Conservation (phyloP, 2,329 filamentous ascomycete genomes). For the Emergomyces africanus region DNA sequence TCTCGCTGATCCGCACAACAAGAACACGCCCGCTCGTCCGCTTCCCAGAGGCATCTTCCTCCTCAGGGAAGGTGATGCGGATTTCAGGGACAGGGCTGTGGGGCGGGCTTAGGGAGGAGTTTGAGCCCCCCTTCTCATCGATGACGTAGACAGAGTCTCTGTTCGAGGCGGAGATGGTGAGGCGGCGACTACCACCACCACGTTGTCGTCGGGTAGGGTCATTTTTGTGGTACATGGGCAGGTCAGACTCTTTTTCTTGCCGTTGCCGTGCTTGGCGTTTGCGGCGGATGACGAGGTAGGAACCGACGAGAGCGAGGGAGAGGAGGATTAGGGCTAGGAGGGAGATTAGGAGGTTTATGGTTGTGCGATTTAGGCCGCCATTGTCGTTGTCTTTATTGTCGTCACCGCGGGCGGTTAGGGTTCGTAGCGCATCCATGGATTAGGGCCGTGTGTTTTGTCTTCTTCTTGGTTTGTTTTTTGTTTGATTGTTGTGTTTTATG, state of each 20-base stretch:
- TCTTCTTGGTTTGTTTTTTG: neutral
- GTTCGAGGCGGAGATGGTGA: conserved; percentile 45
- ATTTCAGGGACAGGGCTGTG: conserved; percentile 87
- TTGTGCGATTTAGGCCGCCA: conserved; percentile 43
- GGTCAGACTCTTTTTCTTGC: conserved; percentile 37
- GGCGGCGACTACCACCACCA: conserved; percentile 36
- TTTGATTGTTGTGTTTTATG: neutral
- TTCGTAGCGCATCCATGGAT: conserved; percentile 30
- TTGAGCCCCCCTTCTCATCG: conserved; percentile 61
- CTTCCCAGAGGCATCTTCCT: conserved; percentile 66
- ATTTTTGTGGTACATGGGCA: conserved; percentile 51
- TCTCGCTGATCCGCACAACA: conserved; percentile 81
- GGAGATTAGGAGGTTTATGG: conserved; percentile 65
- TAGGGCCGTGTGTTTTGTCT: conserved; percentile 13
- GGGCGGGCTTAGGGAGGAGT: conserved; percentile 63
- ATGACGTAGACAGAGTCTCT: conserved; percentile 64
- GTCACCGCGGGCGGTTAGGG: conserved; percentile 38
- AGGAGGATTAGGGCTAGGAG: conserved; percentile 68
- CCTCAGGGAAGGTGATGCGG: conserved; percentile 94
- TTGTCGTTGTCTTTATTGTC: conserved; percentile 25
- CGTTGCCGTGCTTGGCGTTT: conserved; percentile 44
- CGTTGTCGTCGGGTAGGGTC: conserved; percentile 35
- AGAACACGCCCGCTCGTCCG: conserved; percentile 77
- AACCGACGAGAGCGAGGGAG: conserved; percentile 52
- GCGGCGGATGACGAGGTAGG: conserved; percentile 61